Evolutionary conservation across 2,329 filamentous ascomycete genomes (phyloP).

Genomic region (Colletotrichum sp.): DNA sequence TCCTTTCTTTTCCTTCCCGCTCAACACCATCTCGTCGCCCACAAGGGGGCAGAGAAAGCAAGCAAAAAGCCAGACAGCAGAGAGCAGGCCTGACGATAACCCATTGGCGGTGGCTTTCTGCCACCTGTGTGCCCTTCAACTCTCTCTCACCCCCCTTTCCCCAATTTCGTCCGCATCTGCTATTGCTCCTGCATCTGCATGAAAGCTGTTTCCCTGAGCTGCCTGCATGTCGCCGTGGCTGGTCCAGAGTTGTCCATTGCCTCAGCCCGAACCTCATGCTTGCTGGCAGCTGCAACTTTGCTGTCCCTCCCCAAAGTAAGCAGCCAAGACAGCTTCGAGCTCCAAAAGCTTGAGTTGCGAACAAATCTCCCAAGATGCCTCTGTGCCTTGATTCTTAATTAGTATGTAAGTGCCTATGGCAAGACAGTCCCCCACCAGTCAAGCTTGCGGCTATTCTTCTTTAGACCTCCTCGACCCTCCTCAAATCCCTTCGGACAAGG

Average conservation of each 20-base stretch:
- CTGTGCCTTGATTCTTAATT: neutral
- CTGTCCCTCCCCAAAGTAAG: neutral
- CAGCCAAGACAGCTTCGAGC: too few species aligned
- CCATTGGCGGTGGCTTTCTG: neutral
- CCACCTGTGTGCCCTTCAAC: neutral
- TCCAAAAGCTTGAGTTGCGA: neutral
- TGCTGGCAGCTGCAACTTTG: neutral
- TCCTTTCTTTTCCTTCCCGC: slow-evolving; percentile 1
- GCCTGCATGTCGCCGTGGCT: neutral
- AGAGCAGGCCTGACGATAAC: neutral
- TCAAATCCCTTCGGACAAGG: neutral
- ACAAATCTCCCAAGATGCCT: neutral
- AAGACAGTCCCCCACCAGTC: neutral
- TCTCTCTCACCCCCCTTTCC: neutral
- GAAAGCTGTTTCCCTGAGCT: neutral
- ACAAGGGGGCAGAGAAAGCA: neutral
- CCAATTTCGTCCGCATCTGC: neutral
- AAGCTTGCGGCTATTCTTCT: neutral
- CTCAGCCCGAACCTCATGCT: neutral
- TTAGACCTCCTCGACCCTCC: neutral
- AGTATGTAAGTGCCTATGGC: neutral
- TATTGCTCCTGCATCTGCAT: neutral
- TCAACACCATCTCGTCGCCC: neutral
- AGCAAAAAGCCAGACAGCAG: neutral
- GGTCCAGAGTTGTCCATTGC: neutral